Conservation (phyloP, 495 filamentous ascomycete genomes). For the Cercophora scortea region DNA sequence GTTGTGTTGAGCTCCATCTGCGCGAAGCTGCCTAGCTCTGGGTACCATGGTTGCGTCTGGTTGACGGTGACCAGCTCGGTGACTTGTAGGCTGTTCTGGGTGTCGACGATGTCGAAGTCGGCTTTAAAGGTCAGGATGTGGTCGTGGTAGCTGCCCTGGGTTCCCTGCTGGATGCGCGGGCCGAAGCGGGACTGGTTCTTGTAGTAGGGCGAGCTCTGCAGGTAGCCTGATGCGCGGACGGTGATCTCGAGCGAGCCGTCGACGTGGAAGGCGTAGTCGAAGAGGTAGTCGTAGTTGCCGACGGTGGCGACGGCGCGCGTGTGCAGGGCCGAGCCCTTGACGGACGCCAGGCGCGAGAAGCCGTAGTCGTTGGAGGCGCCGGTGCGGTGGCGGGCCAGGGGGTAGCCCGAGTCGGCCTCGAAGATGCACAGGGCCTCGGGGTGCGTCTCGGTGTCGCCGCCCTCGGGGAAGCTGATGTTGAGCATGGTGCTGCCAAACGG, state of each 20-base stretch:
- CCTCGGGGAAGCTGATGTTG: conserved; percentile 28
- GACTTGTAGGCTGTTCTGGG: conserved; percentile 38
- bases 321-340: conserved; percentile 38
- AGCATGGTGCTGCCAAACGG: conserved; percentile 42
- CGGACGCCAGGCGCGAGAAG: conserved; percentile 29
- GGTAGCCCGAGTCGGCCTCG: conserved; percentile 40
- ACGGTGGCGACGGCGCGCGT: conserved; percentile 40
- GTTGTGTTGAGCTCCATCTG: conserved; percentile 39
- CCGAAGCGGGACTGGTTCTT: conserved; percentile 39
- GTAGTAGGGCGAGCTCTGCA: conserved; percentile 40
- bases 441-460: conserved; percentile 25
- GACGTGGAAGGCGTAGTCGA: conserved; percentile 45
- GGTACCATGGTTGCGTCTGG: conserved; percentile 42
- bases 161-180: conserved; percentile 38
- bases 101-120: conserved; percentile 45
- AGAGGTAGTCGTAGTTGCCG: conserved; percentile 48
- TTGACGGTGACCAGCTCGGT: conserved; percentile 32
- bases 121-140: conserved; percentile 48
- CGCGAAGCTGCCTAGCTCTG: conserved; percentile 34
- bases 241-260: conserved; percentile 49
- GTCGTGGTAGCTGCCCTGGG: conserved; percentile 42
- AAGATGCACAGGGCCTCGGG: conserved; percentile 44
- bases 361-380: conserved; percentile 25
- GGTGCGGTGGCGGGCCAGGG: conserved; percentile 37
- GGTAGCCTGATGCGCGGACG: conserved; percentile 51